Conservation (phyloP, 371 early-diverging fungal species). For the Mucor sp. region DNA sequence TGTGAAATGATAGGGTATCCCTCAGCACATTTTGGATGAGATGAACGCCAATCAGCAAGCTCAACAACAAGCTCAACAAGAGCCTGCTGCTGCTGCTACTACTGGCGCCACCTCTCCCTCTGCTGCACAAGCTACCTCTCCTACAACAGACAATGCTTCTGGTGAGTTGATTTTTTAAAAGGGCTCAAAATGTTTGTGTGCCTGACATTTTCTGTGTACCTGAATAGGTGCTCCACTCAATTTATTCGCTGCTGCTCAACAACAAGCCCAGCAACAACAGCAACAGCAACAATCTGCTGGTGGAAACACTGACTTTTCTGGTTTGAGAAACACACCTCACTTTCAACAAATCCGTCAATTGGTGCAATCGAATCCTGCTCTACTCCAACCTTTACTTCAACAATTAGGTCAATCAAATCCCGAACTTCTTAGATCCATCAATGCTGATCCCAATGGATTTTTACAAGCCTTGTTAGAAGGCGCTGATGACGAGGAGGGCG, state of each 20-base stretch:
- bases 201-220: not conserved
- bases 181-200: not conserved
- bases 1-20: constrained; percentile 51
- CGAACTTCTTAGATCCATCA: constrained; percentile 76
- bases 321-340: constrained; percentile 80
- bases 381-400: constrained; percentile 86
- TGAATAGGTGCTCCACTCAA: constrained; percentile 48
- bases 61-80: constrained; percentile 18
- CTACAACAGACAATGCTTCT: constrained; percentile 5
- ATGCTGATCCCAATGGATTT: constrained; percentile 82
- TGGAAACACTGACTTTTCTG: constrained; percentile 50
- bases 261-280: constrained; percentile 37
- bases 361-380: constrained; percentile 83
- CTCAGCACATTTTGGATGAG: constrained; percentile 43
- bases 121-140: constrained; percentile 35
- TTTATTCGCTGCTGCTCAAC: constrained; percentile 61
- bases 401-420: constrained; percentile 88
- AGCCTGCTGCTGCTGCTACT: constrained; percentile 36
- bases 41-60: constrained; percentile 21
- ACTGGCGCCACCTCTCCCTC: constrained; percentile 41
- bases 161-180: not conserved
- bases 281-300: constrained; percentile 35
- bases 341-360: constrained; percentile 90
- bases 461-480: constrained; percentile 75
- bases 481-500: constrained; percentile 55